A percentile compares a stretch with the other conserved stretches of the same genome.
Conservation (phyloP, 768 basidiomycete genomes). For the Polyporus arcularius region DNA sequence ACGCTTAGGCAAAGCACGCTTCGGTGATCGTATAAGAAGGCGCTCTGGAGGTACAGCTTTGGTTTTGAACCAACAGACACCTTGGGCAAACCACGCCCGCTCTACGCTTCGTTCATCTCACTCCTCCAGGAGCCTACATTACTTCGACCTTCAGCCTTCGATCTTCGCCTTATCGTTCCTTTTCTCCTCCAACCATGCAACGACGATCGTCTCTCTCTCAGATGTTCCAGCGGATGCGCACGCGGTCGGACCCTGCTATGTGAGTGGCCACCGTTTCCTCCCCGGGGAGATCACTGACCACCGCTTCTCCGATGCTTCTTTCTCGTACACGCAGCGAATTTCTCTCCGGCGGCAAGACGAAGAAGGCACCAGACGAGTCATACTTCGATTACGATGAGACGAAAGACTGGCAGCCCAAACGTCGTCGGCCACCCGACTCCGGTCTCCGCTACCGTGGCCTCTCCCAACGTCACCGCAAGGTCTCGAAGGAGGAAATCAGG, state of each 20-base stretch:
- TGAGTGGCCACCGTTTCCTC: neutral
- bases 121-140: neutral
- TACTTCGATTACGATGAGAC: slow-evolving; percentile 7
- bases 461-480: neutral
- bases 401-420: slow-evolving; percentile 5
- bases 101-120: neutral
- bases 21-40: too few species aligned
- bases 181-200: slow-evolving; percentile 3
- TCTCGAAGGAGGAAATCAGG: slow-evolving; percentile 16
- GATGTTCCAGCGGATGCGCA: slow-evolving; percentile 13
- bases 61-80: neutral
- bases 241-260: slow-evolving; percentile 13
- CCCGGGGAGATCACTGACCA: too few species aligned
- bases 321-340: too few species aligned
- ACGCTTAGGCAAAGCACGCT: too few species aligned
- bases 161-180: neutral
- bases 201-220: slow-evolving; percentile 2
- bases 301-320: too few species aligned
- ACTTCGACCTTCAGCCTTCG: neutral
- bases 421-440: neutral
- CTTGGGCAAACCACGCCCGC: neutral
- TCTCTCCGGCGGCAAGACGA: neutral
- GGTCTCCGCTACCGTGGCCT: neutral
- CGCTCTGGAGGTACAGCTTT: neutral
- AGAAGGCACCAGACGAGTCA: neutral